Evolutionary conservation across 2,329 filamentous ascomycete genomes (phyloP), one percentile per base, ranked within the genome.

Genomic region (Ascochyta pisi): DNA sequence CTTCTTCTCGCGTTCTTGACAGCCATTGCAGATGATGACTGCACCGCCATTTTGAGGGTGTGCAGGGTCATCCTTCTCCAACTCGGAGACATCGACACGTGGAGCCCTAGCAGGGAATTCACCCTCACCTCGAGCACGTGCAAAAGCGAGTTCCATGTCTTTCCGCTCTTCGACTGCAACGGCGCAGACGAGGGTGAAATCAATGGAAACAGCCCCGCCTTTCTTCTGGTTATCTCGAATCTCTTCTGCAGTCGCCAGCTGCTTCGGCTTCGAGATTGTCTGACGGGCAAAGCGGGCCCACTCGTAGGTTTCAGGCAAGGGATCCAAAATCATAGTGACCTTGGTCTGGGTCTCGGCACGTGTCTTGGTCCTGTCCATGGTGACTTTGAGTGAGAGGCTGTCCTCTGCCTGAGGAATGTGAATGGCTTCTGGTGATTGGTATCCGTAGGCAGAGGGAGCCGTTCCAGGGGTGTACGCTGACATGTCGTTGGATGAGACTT

Each of bases 311-410:
- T 83, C 79, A 1, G 93, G 92, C 42, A 96, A 80, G 19, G 90
- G 87, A 54, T 87, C 88, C 35, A 98, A 77, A 0, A 88, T 89
- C 76, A 98, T 83, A 67, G 89, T 89, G 64, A 97, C 91, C 8
- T 90, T 91, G 65, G 98, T 97, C 73, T 98, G 95, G 0, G 95
- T 98, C 79, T 99, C 95, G 16, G 98, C 95, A 22, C 95, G 88
- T 15, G 93, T 96, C 76, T 97, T 98, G 53, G 74, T 71, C 57
- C 69, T 72, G 61, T 74, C 69, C 22, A 70, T 56, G 15, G 52
- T 54, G 35, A 73, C 61, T 31, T 52, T 57, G 40, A 73, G 54
- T 2, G 63, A 53, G 26, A 65, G 62, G 10, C 58, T 57, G 22
- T 68, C 63, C 23, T 64, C 56, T 7, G 62, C 46, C 50, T 70